Conservation (phyloP, 2,329 filamentous ascomycete species). For the Fusarium pilosicola region DNA sequence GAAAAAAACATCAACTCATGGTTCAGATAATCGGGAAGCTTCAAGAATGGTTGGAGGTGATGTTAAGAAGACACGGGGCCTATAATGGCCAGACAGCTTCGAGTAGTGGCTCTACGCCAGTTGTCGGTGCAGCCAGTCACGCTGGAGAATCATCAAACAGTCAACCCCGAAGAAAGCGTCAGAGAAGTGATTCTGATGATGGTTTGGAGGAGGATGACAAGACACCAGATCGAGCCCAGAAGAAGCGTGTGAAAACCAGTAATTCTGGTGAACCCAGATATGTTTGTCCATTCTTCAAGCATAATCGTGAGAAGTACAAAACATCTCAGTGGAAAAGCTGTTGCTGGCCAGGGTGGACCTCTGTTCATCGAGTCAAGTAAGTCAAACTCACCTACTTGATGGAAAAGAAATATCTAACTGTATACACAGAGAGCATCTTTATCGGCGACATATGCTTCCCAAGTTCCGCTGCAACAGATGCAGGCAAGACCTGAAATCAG, state of each 20-base stretch:
- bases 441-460: not conserved
- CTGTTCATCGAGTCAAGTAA: not conserved
- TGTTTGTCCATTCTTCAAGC: slow-evolving; percentile 1
- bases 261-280: not conserved
- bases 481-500: not conserved
- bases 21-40: not conserved
- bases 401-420: not conserved
- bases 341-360: not conserved
- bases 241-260: not conserved
- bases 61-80: rapidly evolving
- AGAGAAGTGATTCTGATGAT: not conserved
- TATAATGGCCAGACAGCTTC: not conserved
- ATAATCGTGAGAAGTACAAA: not conserved
- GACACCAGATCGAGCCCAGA: not conserved
- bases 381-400: rapidly evolving
- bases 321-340: slow-evolving; percentile 1
- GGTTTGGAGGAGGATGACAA: not conserved
- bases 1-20: not conserved
- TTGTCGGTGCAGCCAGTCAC: not conserved
- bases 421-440: not conserved
- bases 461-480: not conserved
- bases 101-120: not conserved
- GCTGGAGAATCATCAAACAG: not conserved
- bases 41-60: not conserved
- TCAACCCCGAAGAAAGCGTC: not conserved